These are phyloP conservation scores for Talaromyces trachyspermus DNA, from an alignment of 495 filamentous ascomycete species.

Conservation along the genomic window DNA sequence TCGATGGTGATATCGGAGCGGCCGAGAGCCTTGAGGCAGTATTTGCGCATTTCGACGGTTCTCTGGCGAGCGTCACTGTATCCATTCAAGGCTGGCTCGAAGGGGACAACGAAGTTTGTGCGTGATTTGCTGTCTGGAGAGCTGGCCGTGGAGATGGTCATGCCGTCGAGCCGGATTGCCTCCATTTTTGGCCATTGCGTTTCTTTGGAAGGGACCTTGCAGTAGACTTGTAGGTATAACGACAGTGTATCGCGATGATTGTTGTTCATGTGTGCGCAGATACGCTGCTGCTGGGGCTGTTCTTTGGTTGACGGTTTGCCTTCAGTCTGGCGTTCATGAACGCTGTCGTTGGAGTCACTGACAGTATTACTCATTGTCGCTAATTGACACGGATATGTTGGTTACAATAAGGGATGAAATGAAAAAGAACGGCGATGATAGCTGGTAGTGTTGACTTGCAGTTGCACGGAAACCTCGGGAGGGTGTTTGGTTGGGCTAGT, in stretches of 20 bases:
- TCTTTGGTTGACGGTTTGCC: slow-evolving; percentile 5
- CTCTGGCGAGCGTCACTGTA: slow-evolving; percentile 55
- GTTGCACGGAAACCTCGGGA: too few species aligned
- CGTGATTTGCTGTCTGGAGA: slow-evolving; percentile 6
- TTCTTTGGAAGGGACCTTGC: slow-evolving; percentile 35
- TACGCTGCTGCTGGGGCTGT: slow-evolving; percentile 30
- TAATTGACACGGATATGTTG: too few species aligned
- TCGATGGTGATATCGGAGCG: slow-evolving; percentile 49
- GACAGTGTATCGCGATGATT: slow-evolving; percentile 62
- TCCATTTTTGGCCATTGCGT: slow-evolving; percentile 46
- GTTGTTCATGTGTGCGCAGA: slow-evolving; percentile 73
- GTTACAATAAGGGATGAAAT: too few species aligned
- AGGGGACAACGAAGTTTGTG: slow-evolving; percentile 45
- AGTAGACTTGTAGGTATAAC: slow-evolving; percentile 60
- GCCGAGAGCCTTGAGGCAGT: slow-evolving; percentile 45
- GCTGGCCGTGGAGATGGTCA: slow-evolving; percentile 40
- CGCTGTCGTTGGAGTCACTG: background rate
- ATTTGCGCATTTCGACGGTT: slow-evolving; percentile 61
- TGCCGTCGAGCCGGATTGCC: slow-evolving; percentile 49
- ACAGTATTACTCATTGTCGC: background rate
- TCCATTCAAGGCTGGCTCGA: slow-evolving; percentile 54
- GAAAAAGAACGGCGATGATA: background rate
- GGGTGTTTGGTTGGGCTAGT: too few species aligned
- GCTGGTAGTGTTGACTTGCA: too few species aligned
- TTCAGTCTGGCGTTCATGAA: background rate